These are phyloP conservation scores for Cornus kousa DNA, from an alignment of 148 eudicot species.

Conservation along the genomic window DNA sequence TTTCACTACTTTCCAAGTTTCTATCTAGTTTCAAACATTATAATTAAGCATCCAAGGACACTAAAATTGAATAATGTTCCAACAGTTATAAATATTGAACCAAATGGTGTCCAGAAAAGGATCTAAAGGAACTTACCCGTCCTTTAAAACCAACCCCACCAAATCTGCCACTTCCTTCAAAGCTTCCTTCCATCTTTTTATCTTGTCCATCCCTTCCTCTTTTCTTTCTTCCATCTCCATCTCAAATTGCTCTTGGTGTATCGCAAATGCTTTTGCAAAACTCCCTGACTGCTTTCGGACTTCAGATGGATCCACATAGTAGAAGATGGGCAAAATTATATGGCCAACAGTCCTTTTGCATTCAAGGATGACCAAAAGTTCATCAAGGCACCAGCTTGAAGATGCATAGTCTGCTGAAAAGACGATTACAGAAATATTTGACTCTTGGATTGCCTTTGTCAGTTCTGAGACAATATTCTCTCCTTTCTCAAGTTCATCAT, in stretches of 20 bases:
- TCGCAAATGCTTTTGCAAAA: background rate
- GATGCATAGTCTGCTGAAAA: constrained; percentile 1
- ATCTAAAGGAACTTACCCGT: too few species aligned
- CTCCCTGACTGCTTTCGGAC: constrained; percentile 9
- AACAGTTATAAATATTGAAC: too few species aligned
- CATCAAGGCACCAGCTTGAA: constrained; percentile 8
- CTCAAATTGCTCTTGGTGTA: background rate
- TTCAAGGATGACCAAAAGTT: constrained; percentile 2
- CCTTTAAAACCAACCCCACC: too few species aligned
- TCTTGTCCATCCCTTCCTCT: too few species aligned
- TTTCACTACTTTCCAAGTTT: too few species aligned
- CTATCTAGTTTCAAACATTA: too few species aligned
- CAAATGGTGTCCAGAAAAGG: background rate
- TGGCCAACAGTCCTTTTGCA: background rate
- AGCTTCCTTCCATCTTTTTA: background rate
- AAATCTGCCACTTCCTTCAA: background rate
- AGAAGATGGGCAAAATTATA: background rate
- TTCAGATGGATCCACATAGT: constrained; percentile 5
- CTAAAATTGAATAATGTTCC: too few species aligned
- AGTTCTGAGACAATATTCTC: background rate
- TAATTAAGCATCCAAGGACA: too few species aligned
- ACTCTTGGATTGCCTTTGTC: background rate
- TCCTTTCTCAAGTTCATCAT: constrained; percentile 7
- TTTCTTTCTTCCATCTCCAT: background rate
- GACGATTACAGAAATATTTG: constrained; percentile 2